Evolutionary conservation across 495 filamentous ascomycete genomes (phyloP), one percentile per base, ranked within the genome.

Genomic region (Xylaria acuta): DNA sequence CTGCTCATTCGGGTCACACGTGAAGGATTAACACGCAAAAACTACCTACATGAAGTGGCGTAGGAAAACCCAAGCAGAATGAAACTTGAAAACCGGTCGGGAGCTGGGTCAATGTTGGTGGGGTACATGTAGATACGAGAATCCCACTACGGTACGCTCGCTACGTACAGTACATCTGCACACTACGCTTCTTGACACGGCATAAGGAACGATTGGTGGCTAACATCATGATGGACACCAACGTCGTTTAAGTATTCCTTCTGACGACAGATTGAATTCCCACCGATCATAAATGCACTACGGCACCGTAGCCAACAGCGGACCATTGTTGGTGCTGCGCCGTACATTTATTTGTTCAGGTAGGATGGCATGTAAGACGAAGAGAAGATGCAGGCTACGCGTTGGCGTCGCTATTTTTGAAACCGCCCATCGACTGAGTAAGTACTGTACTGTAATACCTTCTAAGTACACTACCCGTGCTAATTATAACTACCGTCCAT

Each of bases 401-500:
- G 41, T 32, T 25, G 1, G 5, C 32, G 53, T 56, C 51, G 7
- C 45, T 67, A 53, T 67, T 67, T 67, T 53, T 67, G 45, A 67
- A 53, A 30, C 20, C n/a, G 1, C n/a, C n/a, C n/a, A n/a, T n/a
- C n/a, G n/a, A n/a, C n/a, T n/a, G n/a, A n/a, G n/a, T n/a, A n/a
- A n/a, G n/a, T n/a, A n/a, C n/a, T n/a, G n/a, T n/a, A n/a, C n/a
- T n/a, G n/a, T n/a, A n/a, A n/a, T n/a, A n/a, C n/a, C n/a, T n/a
- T n/a, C n/a, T 18, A 32, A 8, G 2, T 18, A 59, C 32, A 18
- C 16, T 20, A 45, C n/a, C n/a, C 18, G 59, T 25, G 36, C 60
- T 64, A 64, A 64, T 64, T 64, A 64, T 64, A 64, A 43, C 22
- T 43, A 27, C 38, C 60, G 60, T 27, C 30, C 38, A 43, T 40